Base-by-base conservation (phyloP, 176 grass and related monocot genomes). In the Triticum urartu region DNA sequence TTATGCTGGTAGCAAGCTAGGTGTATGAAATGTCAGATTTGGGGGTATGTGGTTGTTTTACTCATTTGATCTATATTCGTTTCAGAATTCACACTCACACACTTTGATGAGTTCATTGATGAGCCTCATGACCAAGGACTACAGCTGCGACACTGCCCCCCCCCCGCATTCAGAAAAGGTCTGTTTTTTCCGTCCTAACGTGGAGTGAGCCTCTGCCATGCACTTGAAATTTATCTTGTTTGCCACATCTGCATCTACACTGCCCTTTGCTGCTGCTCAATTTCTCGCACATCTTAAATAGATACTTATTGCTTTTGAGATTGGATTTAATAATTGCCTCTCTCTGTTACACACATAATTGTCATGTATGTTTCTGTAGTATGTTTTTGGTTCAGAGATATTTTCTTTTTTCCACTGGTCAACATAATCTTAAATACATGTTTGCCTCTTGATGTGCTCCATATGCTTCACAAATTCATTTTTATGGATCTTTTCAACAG, bases 151-250 rank as follows among this genome's bases (percentile, higher is more conserved):
- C 36, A 86, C 93, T 35, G 97, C 94, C 60, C 88, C 96, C 2
- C 2, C 97, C 97, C 11, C 97, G 97, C n/a, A 84, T 98, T 35
- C 97, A 98, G 85, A 98, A 94, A 85, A 92, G 90, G 95, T 98
- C 28, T 90, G 38, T 83, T 74, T 74, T 79, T 26, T 43, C 11
- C 33, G 17, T 88, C 39, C 39, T 24, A 45, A 20, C 11, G 28
- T 30, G 28, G 28, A 30, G 28, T 30, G 28, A 30, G 28, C 28
- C 13, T 34, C 28, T 42, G 5, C 11, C 26, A 3, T 79, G 45
- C 50, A 26, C 8, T 68, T 38, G 66, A 64, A 64, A 65, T 47
- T 60, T 71, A 5, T 78, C 38, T 48, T 64, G 11, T 10, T 82
- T 33, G 32, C 36, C 11, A 20, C 24, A 30, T 39, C 77, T 81